Conservation (phyloP, 2,329 filamentous ascomycete genomes). For the Cladosporium sp. region DNA sequence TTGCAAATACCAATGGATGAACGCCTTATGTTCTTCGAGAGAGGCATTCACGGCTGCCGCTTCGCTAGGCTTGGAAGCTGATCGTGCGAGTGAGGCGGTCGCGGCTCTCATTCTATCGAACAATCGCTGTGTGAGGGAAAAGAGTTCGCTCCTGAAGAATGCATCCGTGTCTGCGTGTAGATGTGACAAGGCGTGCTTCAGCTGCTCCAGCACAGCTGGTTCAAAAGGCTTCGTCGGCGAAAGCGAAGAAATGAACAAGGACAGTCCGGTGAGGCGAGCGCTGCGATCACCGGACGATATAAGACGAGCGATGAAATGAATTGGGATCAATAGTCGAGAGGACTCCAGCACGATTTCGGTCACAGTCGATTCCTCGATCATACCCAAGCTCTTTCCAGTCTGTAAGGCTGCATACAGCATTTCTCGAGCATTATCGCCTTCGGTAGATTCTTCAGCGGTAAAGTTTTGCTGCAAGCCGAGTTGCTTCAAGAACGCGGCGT, state of each 20-base stretch:
- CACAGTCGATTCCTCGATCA: slow-evolving; percentile 35
- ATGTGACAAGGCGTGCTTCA: slow-evolving; percentile 50
- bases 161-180: slow-evolving; percentile 77
- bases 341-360: slow-evolving; percentile 18
- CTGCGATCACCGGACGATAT: slow-evolving; percentile 33
- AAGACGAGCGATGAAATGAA: slow-evolving; percentile 35
- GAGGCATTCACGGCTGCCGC: not conserved
- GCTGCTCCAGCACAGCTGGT: slow-evolving; percentile 53
- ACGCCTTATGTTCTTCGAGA: slow-evolving; percentile 34
- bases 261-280: slow-evolving; percentile 74
- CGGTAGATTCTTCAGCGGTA: slow-evolving; percentile 9
- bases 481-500: slow-evolving; percentile 36
- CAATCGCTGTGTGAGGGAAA: slow-evolving; percentile 69
- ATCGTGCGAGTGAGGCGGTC: slow-evolving; percentile 47
- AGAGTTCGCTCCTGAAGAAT: slow-evolving; percentile 75
- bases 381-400: slow-evolving; percentile 43
- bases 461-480: slow-evolving; percentile 33
- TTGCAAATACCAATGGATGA: slow-evolving; percentile 67
- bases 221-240: slow-evolving; percentile 71
- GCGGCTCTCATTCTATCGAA: slow-evolving; percentile 69
- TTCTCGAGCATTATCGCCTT: slow-evolving; percentile 6
- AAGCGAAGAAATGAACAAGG: slow-evolving; percentile 70
- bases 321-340: slow-evolving; percentile 51
- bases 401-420: slow-evolving; percentile 36
- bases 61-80: not conserved